Percentiles rank a stretch among this genome's conserved stretches.
Conservation (phyloP, 2,329 filamentous ascomycete species). For the Colletotrichum cordylinicola region DNA sequence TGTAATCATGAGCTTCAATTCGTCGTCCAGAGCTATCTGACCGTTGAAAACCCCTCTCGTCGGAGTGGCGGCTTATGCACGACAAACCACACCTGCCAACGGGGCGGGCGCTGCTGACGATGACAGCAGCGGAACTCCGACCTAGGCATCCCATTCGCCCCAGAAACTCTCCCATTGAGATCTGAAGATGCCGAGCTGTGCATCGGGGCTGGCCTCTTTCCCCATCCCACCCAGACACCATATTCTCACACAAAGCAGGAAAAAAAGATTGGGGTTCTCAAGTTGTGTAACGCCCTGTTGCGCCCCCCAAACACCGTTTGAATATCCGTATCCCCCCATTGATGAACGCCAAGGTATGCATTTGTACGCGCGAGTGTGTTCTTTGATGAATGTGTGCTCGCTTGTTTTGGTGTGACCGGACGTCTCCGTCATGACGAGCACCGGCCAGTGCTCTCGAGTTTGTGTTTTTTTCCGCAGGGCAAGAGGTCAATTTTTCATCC, state of each 20-base stretch:
- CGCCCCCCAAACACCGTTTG: not conserved
- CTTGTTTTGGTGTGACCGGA: not conserved
- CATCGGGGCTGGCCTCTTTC: not conserved
- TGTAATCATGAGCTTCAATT: not conserved
- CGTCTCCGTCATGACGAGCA: slow-evolving; percentile 1
- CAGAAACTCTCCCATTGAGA: not conserved
- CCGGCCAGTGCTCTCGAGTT: not conserved
- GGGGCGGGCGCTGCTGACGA: not conserved
- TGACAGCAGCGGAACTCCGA: not conserved
- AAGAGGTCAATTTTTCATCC: slow-evolving; percentile 28
- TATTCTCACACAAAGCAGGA: not conserved
- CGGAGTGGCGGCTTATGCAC: not conserved
- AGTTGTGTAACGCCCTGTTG: not conserved
- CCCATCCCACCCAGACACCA: not conserved
- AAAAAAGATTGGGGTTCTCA: not conserved
- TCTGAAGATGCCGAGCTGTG: not conserved
- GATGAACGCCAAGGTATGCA: not conserved
- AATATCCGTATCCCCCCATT: not conserved
- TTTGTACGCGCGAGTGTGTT: not conserved
- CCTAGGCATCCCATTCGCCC: not conserved
- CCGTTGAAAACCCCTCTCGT: not conserved
- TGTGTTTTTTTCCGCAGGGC: slow-evolving; percentile 1
- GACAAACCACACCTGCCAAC: not conserved
- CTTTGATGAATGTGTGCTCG: not conserved
- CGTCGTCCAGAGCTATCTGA: not conserved